Evolutionary conservation across 2,329 filamentous ascomycete species (phyloP).

Genomic region (Paradendryphiella salina): DNA sequence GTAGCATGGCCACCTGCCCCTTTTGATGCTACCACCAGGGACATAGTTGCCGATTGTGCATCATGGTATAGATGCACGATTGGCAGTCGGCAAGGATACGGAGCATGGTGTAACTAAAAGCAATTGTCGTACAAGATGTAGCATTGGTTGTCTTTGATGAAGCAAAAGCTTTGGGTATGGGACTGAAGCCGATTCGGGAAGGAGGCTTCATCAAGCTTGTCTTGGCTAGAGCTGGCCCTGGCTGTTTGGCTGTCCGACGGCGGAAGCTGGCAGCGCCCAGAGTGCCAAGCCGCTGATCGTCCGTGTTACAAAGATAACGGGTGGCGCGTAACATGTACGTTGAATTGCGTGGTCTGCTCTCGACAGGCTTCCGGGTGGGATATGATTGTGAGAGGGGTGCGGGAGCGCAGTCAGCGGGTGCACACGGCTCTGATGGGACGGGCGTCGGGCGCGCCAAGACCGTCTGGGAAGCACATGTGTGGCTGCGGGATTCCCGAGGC

Average conservation of each 20-base stretch:
- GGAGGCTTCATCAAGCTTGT: constrained; percentile 35
- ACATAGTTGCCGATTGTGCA: constrained; percentile 16
- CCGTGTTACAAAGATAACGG: constrained; percentile 18
- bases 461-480: no score
- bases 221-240: constrained; percentile 32
- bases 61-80: constrained; percentile 24
- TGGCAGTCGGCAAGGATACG: constrained; percentile 19
- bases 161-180: constrained; percentile 33
- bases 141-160: constrained; percentile 41
- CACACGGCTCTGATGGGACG: no score
- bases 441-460: no score
- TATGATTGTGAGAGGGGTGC: no score
- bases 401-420: no score
- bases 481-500: no score
- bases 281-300: constrained; percentile 25
- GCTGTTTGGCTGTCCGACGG: not conserved
- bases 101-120: constrained; percentile 28
- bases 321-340: not conserved
- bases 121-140: constrained; percentile 20
- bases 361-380: not conserved
- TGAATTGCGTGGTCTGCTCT: not conserved
- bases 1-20: constrained; percentile 34
- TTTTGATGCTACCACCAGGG: constrained; percentile 24
- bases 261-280: constrained; percentile 15
- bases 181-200: constrained; percentile 34